Conservation (phyloP, 2,329 filamentous ascomycete genomes). For the Harringtonia aguacate region DNA sequence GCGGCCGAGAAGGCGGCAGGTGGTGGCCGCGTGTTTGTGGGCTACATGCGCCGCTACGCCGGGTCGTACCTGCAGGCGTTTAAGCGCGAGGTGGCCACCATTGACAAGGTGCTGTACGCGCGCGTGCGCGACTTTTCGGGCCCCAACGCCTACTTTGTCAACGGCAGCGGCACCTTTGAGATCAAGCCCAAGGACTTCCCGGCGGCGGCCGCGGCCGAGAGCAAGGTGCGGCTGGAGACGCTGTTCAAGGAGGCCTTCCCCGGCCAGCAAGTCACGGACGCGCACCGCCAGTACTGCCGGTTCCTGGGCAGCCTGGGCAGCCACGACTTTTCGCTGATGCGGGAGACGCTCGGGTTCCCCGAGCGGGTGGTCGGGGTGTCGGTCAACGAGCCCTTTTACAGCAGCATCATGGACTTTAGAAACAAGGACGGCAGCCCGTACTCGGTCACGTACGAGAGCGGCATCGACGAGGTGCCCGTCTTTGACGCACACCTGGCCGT, state of each 20-base stretch:
- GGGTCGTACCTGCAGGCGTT: slow-evolving; percentile 40
- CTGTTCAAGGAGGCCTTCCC: slow-evolving; percentile 20
- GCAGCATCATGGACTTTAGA: not conserved
- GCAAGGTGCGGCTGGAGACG: slow-evolving; percentile 5
- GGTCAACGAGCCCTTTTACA: slow-evolving; percentile 1
- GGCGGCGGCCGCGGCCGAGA: slow-evolving; percentile 14
- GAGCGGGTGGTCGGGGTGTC: slow-evolving; percentile 24
- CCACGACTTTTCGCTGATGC: slow-evolving; percentile 43
- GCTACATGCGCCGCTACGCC: slow-evolving; percentile 52
- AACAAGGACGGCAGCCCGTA: slow-evolving; percentile 24
- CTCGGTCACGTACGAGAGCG: slow-evolving; percentile 45
- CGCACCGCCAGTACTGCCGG: slow-evolving; percentile 10
- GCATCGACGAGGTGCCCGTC: slow-evolving; percentile 38
- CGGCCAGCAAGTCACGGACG: slow-evolving; percentile 17
- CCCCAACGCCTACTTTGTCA: slow-evolving; percentile 37
- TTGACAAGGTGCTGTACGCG: slow-evolving; percentile 45
- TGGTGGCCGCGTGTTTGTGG: slow-evolving; percentile 41
- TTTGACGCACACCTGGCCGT: slow-evolving; percentile 44
- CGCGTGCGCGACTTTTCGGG: slow-evolving; percentile 36
- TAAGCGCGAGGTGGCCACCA: slow-evolving; percentile 34
- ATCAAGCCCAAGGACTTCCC: slow-evolving; percentile 27
- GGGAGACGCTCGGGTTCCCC: slow-evolving; percentile 39
- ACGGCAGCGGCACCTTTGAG: slow-evolving; percentile 36
- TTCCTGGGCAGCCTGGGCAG: slow-evolving; percentile 28
- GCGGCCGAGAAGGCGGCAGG: slow-evolving; percentile 33